phyloP scores from a whole-genome alignment of 139 green algal species.

The Pseudopediastrum boryanum region DNA sequence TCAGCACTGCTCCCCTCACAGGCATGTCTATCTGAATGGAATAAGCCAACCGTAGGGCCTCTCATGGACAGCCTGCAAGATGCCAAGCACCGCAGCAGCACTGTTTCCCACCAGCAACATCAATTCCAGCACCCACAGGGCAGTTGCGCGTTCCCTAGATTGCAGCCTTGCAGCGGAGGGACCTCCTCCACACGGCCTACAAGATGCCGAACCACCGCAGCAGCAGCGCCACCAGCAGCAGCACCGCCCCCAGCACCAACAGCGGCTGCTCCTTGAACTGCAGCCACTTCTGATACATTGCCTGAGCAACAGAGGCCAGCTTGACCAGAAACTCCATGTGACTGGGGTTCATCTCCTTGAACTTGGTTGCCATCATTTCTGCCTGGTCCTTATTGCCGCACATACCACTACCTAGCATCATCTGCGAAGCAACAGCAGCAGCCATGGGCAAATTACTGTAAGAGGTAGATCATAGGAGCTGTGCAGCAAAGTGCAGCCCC shows the following conservation, averaged over 20 bases:
- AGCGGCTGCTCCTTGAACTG: conserved; percentile 11
- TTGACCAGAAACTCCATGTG: conserved; percentile 43
- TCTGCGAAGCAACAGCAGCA: neutral
- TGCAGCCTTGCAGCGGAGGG: no score
- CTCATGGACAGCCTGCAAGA: no score
- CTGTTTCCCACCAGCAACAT: no score
- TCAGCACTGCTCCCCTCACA: no score
- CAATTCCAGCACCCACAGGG: no score
- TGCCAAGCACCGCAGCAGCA: no score
- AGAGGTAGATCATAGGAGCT: neutral
- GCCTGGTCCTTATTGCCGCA: conserved; percentile 37
- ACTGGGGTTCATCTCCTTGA: conserved; percentile 20
- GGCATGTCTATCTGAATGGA: no score
- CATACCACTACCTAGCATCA: conserved; percentile 37
- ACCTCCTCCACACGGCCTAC: no score
- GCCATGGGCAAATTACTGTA: neutral
- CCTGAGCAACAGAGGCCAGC: conserved; percentile 19
- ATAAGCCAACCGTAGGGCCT: no score
- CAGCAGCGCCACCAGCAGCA: conserved; percentile 51
- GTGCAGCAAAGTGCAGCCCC: no score
- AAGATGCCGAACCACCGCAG: conserved; percentile 43
- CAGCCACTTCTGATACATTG: neutral
- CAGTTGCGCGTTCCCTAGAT: no score
- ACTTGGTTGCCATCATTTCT: neutral
- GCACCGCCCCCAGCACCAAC: conserved; percentile 34